These are phyloP conservation scores for Berkeleyomyces rouxiae DNA, from an alignment of 2,329 filamentous ascomycete genomes.

Conservation along the genomic window DNA sequence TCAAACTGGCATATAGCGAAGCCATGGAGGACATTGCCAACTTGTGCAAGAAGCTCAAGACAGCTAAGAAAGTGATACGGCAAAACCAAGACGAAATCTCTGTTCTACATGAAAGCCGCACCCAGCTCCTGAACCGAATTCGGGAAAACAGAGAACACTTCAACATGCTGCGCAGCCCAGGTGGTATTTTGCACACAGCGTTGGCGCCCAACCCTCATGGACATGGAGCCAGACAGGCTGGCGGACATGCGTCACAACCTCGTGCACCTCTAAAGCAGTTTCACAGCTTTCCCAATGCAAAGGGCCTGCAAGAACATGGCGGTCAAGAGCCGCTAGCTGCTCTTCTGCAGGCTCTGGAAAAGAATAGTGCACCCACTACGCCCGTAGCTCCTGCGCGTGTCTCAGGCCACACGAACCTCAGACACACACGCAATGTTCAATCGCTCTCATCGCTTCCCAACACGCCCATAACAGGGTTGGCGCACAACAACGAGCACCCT, in stretches of 20 bases:
- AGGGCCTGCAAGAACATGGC: neutral
- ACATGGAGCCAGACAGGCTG: constrained; percentile 15
- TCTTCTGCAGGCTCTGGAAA: constrained; percentile 61
- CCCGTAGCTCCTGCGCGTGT: constrained; percentile 32
- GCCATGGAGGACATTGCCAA: constrained; percentile 48
- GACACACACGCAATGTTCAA: constrained; percentile 60
- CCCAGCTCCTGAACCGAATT: constrained; percentile 65
- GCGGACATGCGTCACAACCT: constrained; percentile 18
- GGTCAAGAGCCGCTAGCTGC: constrained; percentile 56
- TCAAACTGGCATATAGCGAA: constrained; percentile 49
- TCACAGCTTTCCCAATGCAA: constrained; percentile 17
- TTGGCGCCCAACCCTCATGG: constrained; percentile 34
- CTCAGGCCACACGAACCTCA: constrained; percentile 21
- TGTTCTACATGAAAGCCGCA: constrained; percentile 56
- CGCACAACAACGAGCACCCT: constrained; percentile 30
- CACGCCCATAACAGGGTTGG: constrained; percentile 44
- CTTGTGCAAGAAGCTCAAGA: constrained; percentile 47
- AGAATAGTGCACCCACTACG: constrained; percentile 55
- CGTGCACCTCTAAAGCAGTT: constrained; percentile 29
- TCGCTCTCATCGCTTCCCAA: constrained; percentile 67
- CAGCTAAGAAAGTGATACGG: constrained; percentile 63
- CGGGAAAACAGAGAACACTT: constrained; percentile 81
- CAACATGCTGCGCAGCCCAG: constrained; percentile 59
- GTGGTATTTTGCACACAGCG: constrained; percentile 46
- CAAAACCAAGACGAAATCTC: constrained; percentile 60